Evolutionary conservation across 768 basidiomycete genomes (phyloP), one percentile per base, ranked within the genome.

Genomic region (Cyclocybe aegerita): DNA sequence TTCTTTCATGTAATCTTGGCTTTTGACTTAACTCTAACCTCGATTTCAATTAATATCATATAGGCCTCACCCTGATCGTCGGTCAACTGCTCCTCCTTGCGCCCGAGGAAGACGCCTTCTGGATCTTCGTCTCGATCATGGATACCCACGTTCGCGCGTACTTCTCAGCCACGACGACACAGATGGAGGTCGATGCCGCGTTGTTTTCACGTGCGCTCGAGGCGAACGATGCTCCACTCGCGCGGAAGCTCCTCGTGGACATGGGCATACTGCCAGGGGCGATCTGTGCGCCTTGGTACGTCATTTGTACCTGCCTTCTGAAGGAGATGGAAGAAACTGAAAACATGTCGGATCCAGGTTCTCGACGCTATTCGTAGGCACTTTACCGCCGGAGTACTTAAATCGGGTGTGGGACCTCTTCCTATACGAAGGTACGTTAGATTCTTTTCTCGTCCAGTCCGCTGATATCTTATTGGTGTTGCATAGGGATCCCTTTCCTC

Each of bases 71-170:
- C 6, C 71, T 80, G 9, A 83, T 92, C 46, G 80, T 84, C 15
- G 88, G 88, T 1, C 84, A 90, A 54, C 68, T 93, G 40, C 68
- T 93, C 0, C 67, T 86, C 7, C 82, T 88, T 41, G 81, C 88
- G 0, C 91, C 90, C 0, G 90, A 93, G 55, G 91, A 93, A 63
- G 91, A 93, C 56, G 90, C 88, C 0, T 93, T 93, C 65, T 93
- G 90, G 90, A 92, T 88, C 14, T 92, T 93, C 62, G 77, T 89
- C 1, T 90, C 89, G 2, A 70, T 93, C 55, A 93, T 93, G 90
- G 89, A 93, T 57, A 78, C 80, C 1, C 84, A 91, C 56, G 71
- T 92, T n/a, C 85, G 90, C 1, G 73, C 84, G 0, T 91, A 91
- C 64, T 93, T 90, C 62, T 80, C 85, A 34, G 60, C 75, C 0